phyloP scores from a whole-genome alignment of 495 filamentous ascomycete genomes.

The Penicillium roqueforti region DNA sequence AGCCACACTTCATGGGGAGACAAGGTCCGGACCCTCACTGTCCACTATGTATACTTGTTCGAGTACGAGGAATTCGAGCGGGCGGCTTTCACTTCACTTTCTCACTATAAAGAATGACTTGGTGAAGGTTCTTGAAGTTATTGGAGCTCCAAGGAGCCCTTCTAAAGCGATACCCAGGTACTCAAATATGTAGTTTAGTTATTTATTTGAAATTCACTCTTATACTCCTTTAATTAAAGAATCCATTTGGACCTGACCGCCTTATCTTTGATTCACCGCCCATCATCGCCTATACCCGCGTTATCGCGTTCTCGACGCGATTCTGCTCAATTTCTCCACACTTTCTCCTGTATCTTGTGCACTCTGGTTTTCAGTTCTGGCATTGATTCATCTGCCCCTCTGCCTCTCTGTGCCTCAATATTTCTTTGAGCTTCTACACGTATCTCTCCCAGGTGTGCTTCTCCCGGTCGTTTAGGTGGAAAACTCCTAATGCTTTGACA shows the following conservation, averaged over 20 bases:
- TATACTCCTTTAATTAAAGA: too few relatives aligned
- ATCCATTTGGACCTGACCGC: background rate
- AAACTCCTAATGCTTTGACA: background rate
- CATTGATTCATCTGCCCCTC: background rate
- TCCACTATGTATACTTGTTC: background rate
- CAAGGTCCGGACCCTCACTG: background rate
- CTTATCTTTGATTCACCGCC: background rate
- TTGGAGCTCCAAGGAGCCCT: background rate
- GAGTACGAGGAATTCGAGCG: background rate
- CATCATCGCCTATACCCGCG: background rate
- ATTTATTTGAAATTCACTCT: background rate
- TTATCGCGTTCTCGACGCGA: slow-evolving; percentile 6
- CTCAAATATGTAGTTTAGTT: slow-evolving; percentile 1
- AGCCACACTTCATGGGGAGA: background rate
- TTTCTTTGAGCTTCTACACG: background rate
- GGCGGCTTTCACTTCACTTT: background rate
- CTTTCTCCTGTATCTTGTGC: background rate
- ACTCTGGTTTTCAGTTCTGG: background rate
- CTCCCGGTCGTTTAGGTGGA: background rate
- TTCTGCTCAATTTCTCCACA: slow-evolving; percentile 7
- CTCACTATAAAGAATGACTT: background rate
- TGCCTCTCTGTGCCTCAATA: background rate
- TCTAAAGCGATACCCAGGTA: background rate
- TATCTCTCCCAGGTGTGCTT: background rate
- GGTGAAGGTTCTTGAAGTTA: background rate